Evolutionary conservation across 176 grass and related monocot genomes (phyloP), one percentile per base, ranked within the genome.

Genomic region (Carex littledalei): DNA sequence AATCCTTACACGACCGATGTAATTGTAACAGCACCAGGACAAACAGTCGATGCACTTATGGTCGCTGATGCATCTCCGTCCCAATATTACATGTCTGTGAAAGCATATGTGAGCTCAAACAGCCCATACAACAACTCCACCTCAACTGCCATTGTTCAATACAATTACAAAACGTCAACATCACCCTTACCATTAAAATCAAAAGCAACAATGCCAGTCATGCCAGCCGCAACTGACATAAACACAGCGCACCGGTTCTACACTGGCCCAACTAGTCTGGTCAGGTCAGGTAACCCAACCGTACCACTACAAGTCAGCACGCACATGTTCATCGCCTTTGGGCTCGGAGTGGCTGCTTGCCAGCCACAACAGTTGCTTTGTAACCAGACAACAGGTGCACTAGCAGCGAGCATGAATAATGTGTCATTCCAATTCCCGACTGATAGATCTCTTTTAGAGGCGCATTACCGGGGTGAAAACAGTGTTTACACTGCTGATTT

Each of bases 321-420:
- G 45, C 80, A 59, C 32, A 90, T 94, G 90, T 81, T 94, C 17
- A 73, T 92, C 9, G 62, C 90, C 2, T 83, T 87, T 56, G 88
- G 90, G 63, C 72, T 92, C 21, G 90, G 90, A 39, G 20, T 86
- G 39, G 63, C 26, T 5, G 14, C 81, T 4, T 94, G 92, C 85
- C 12, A 17, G 62, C 82, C 87, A 37, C 43, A 70, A 20, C 92
- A 94, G 57, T 67, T 81, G 14, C 77, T 91, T 5, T 94, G 92
- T 87, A 94, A 94, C 85, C 69, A 68, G 67, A 91, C 87, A 13
- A 15, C 6, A 60, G 89, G 87, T 50, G 87, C 91, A 22, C 15
- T 94, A n/a, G 89, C 92, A 8, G 87, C 83, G 1, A 94, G 92
- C 84, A 94, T 94, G 90, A 94, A 92, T 80, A 90, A 94, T 81